These are phyloP conservation scores for Wallacemonas sp. DNA, from an alignment of 208 protist species.

Conservation along the genomic window DNA sequence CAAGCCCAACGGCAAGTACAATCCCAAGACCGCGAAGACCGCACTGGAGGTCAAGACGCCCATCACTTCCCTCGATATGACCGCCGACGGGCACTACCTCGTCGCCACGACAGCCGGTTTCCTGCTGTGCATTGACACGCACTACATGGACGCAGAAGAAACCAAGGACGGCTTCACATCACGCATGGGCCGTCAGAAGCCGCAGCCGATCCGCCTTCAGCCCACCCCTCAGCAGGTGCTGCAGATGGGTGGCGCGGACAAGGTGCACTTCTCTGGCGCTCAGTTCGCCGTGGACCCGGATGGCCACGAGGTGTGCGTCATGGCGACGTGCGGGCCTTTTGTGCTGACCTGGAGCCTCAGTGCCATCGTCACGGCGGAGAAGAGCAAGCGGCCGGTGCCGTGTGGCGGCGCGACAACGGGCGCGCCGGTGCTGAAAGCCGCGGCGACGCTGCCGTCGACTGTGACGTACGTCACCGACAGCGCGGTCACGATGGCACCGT, in stretches of 20 bases:
- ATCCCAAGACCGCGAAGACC: conserved; percentile 62
- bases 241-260: conserved; percentile 34
- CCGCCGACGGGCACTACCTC: conserved; percentile 54
- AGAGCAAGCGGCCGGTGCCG: conserved; percentile 28
- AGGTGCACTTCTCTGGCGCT: conserved; percentile 37
- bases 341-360: conserved; percentile 59
- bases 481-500: conserved; percentile 17
- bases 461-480: conserved; percentile 24
- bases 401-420: conserved; percentile 21
- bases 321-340: conserved; percentile 38
- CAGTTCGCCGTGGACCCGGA: conserved; percentile 41
- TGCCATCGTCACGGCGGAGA: conserved; percentile 27
- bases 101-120: conserved; percentile 39
- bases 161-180: conserved; percentile 37
- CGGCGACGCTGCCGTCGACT: conserved; percentile 21
- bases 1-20: conserved; percentile 31
- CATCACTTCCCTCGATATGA: conserved; percentile 55
- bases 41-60: conserved; percentile 49
- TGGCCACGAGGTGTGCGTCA: conserved; percentile 41
- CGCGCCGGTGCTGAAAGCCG: conserved; percentile 22
- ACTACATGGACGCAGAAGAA: conserved; percentile 29
- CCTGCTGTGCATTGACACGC: conserved; percentile 50
- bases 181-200: conserved; percentile 60
- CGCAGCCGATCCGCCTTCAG: conserved; percentile 36
- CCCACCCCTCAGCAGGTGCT: conserved; percentile 36